Conservation (phyloP, 306 rosid genomes). For the Gillenia trifoliata region DNA sequence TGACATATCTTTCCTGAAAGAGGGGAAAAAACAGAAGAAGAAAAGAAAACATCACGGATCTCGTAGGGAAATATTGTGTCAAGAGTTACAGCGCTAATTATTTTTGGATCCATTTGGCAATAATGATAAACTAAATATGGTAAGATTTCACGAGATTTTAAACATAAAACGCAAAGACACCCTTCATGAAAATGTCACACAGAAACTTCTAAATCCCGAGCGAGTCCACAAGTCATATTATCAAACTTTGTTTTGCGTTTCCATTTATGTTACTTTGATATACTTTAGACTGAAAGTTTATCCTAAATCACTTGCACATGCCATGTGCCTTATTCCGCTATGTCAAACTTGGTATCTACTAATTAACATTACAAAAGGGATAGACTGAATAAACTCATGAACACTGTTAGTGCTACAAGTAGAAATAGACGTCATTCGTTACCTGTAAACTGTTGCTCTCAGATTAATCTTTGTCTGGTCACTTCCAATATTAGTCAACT, state of each 20-base stretch:
- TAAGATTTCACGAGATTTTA: not conserved
- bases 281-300: not conserved
- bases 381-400: not conserved
- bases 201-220: not conserved
- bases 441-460: conserved; percentile 79
- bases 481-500: conserved; percentile 32
- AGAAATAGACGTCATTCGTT: not conserved
- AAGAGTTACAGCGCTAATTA: not conserved
- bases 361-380: not conserved
- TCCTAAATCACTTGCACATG: not conserved
- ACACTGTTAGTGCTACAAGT: not conserved
- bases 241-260: not conserved
- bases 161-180: not conserved
- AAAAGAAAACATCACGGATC: not conserved
- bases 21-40: not conserved
- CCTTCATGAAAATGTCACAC: not conserved
- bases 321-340: not conserved
- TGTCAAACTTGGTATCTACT: not conserved
- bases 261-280: not conserved
- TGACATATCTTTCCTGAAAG: conserved; percentile 70
- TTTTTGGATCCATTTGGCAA: not conserved
- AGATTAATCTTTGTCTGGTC: conserved; percentile 74
- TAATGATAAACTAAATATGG: not conserved
- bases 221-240: not conserved
- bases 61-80: too few relatives aligned